Conservation (phyloP, 768 basidiomycete species). For the Lactarius sanguifluus region DNA sequence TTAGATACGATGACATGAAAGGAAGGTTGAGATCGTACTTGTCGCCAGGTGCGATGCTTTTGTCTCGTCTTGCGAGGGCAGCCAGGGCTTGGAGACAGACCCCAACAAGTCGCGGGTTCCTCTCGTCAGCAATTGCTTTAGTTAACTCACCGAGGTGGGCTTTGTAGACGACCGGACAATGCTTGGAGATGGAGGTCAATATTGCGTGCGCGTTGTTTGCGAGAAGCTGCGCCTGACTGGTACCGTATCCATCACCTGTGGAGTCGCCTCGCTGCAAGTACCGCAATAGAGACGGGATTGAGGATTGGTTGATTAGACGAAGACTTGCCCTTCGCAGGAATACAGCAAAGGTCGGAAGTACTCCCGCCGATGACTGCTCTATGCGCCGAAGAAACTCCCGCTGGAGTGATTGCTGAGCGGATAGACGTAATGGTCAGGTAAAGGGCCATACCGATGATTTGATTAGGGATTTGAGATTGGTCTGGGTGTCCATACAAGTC, state of each 20-base stretch:
- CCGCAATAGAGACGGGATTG: slow-evolving; percentile 77
- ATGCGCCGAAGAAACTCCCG: slow-evolving; percentile 77
- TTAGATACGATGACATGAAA: background rate
- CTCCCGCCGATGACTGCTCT: slow-evolving; percentile 63
- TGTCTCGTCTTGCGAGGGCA: slow-evolving; percentile 59
- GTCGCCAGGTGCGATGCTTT: slow-evolving; percentile 56
- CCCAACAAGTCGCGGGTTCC: slow-evolving; percentile 54
- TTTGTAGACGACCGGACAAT: slow-evolving; percentile 70
- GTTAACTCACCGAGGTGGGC: slow-evolving; percentile 73
- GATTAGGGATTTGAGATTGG: slow-evolving; percentile 74
- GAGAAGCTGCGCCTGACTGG: slow-evolving; percentile 39
- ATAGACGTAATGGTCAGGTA: background rate
- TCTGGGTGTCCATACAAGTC: slow-evolving; percentile 79
- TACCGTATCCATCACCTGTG: slow-evolving; percentile 38
- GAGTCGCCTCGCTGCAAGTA: slow-evolving; percentile 50
- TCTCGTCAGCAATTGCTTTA: slow-evolving; percentile 68
- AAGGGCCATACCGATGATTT: slow-evolving; percentile 64
- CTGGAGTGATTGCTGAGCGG: slow-evolving; percentile 40
- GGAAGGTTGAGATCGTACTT: slow-evolving; percentile 45
- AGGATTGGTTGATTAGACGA: slow-evolving; percentile 80
- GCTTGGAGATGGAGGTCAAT: slow-evolving; percentile 66
- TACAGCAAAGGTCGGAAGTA: slow-evolving; percentile 64
- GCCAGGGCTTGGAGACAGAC: slow-evolving; percentile 76
- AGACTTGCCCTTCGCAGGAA: slow-evolving; percentile 71
- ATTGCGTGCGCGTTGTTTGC: slow-evolving; percentile 53